Percentiles rank a stretch among this genome's conserved stretches.
These are phyloP conservation scores for Fusarium sarcochroum DNA, from an alignment of 2,329 filamentous ascomycete species.

Conservation along the genomic window DNA sequence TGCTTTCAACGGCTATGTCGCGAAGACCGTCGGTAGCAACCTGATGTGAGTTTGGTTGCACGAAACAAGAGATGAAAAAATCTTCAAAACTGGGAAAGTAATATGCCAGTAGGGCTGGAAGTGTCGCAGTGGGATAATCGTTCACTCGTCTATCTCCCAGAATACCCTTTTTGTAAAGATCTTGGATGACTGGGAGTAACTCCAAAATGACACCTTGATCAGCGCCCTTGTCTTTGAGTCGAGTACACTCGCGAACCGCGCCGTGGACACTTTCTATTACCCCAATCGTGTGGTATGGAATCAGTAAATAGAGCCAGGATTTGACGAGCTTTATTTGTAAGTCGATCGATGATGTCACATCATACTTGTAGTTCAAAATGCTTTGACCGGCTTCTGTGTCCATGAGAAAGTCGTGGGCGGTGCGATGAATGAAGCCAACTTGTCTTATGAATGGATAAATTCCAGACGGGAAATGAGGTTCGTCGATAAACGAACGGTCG, in stretches of 20 bases:
- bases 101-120: rapidly evolving
- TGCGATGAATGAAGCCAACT: not conserved
- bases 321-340: rapidly evolving
- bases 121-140: rapidly evolving
- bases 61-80: rapidly evolving
- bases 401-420: not conserved
- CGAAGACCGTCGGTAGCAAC: rapidly evolving
- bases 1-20: rapidly evolving
- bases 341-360: rapidly evolving
- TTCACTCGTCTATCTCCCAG: rapidly evolving
- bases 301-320: rapidly evolving
- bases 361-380: not conserved
- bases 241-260: rapidly evolving
- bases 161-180: not conserved
- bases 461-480: rapidly evolving
- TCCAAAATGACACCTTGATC: rapidly evolving
- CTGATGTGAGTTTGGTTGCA: rapidly evolving
- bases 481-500: rapidly evolving
- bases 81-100: rapidly evolving
- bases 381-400: not conserved
- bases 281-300: rapidly evolving
- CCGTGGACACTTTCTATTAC: rapidly evolving
- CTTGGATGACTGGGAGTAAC: rapidly evolving
- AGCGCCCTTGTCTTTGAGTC: rapidly evolving
- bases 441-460: rapidly evolving